Conservation (phyloP, 257 asterid species). For the Penstemon davidsonii region DNA sequence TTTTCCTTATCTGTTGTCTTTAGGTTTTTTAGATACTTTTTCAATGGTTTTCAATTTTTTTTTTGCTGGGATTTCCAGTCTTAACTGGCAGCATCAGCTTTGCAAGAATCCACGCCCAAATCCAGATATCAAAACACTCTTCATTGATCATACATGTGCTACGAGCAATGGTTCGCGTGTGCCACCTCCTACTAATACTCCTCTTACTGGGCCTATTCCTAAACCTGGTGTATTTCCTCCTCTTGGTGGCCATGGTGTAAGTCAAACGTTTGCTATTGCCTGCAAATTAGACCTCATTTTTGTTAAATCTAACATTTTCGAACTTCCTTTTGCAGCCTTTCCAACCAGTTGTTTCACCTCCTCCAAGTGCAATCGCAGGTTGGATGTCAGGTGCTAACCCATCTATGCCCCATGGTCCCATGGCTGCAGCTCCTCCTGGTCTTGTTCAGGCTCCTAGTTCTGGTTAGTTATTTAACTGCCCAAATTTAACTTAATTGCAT, state of each 20-base stretch:
- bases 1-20: constrained; percentile 18
- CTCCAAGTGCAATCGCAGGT: constrained; percentile 84
- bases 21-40: constrained; percentile 11
- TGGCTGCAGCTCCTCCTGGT: constrained; percentile 61
- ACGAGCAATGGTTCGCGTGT: constrained; percentile 74
- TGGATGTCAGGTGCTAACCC: constrained; percentile 88
- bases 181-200: constrained; percentile 65
- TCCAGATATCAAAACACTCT: constrained; percentile 92
- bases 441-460: constrained; percentile 53
- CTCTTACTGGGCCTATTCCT: constrained; percentile 69
- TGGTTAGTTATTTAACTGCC: constrained; percentile 47
- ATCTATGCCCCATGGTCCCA: constrained; percentile 52
- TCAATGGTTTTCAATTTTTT: constrained; percentile 17
- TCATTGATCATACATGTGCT: constrained; percentile 82
- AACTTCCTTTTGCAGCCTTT: constrained; percentile 40
- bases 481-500: constrained; percentile 13
- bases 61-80: constrained; percentile 51
- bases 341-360: constrained; percentile 62
- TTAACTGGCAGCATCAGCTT: constrained; percentile 97
- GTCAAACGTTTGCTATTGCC: constrained; percentile 29
- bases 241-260: constrained; percentile 80
- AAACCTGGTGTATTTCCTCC: constrained; percentile 64
- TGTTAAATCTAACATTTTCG: constrained; percentile 14
- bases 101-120: constrained; percentile 96
- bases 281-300: constrained; percentile 12